phyloP scores from a whole-genome alignment of 2,329 filamentous ascomycete genomes.

The Paracamarosporium sp. region DNA sequence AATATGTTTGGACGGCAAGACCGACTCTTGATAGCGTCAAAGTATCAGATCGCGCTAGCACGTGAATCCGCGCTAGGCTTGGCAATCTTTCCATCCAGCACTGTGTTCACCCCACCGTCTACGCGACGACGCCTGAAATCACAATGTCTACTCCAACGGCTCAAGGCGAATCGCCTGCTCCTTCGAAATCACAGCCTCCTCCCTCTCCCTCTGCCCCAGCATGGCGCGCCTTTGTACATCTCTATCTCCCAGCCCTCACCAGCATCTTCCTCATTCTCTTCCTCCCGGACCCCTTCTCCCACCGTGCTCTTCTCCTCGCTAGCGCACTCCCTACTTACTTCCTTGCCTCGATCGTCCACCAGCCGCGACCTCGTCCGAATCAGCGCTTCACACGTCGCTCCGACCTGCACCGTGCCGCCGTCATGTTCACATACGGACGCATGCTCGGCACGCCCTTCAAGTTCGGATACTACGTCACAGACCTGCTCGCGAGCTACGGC shows the following conservation, averaged over 20 bases:
- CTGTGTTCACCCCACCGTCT: not conserved
- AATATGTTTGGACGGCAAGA: too few relatives aligned
- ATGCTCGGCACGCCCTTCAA: slow-evolving; percentile 20
- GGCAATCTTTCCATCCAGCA: not conserved
- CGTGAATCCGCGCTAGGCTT: not conserved
- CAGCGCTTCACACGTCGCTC: slow-evolving; percentile 25
- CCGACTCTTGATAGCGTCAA: too few relatives aligned
- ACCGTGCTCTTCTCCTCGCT: slow-evolving; percentile 4
- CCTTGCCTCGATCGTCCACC: slow-evolving; percentile 18
- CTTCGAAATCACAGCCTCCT: not conserved
- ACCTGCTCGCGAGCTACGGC: slow-evolving; percentile 14
- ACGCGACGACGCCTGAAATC: not conserved
- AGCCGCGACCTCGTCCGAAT: slow-evolving; percentile 11
- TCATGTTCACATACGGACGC: slow-evolving; percentile 23
- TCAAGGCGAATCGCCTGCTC: not conserved
- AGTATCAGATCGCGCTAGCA: not conserved
- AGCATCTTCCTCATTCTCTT: slow-evolving; percentile 12
- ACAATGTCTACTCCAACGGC: not conserved
- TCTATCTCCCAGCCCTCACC: slow-evolving; percentile 23
- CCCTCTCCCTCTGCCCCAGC: not conserved
- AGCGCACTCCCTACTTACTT: slow-evolving; percentile 22
- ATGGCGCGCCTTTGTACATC: slow-evolving; percentile 18
- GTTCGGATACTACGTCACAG: slow-evolving; percentile 13
- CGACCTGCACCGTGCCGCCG: slow-evolving; percentile 17
- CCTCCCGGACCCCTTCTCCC: not conserved